Percentiles rank a stretch among this genome's conserved stretches.
Conservation (phyloP, 208 protist species). For the Naegleria gruberi region DNA sequence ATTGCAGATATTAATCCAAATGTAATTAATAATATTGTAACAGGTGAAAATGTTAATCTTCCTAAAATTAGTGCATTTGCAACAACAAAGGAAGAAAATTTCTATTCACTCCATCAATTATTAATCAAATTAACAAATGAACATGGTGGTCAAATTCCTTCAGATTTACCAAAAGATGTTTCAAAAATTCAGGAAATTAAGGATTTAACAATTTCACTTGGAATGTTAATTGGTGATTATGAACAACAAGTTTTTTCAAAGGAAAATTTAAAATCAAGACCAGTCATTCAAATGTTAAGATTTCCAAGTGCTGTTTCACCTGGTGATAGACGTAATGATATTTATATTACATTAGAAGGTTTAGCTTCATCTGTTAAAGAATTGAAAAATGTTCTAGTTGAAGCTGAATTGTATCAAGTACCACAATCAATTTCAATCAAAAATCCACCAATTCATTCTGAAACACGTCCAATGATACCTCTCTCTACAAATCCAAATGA, state of each 20-base stretch:
- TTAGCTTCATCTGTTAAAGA: neutral
- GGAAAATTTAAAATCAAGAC: neutral
- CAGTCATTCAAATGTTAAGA: neutral
- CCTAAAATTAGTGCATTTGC: neutral
- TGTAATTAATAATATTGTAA: neutral
- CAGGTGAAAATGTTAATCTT: neutral
- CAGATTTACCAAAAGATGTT: neutral
- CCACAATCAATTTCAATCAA: neutral
- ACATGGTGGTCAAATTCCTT: neutral
- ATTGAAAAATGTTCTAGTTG: neutral
- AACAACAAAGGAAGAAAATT: slow-evolving; percentile 8
- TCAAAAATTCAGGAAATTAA: neutral
- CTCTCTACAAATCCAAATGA: neutral
- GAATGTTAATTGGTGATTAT: neutral
- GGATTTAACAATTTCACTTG: neutral
- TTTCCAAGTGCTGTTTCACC: neutral
- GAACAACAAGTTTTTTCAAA: neutral
- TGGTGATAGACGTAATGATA: neutral
- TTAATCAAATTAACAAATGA: neutral
- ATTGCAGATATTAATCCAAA: neutral
- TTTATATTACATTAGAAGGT: slow-evolving; percentile 2
- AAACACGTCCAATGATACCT: neutral
- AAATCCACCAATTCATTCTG: neutral
- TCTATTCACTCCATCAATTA: neutral
- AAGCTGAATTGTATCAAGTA: neutral